Percentiles rank a stretch among this genome's conserved stretches.
Evolutionary conservation across 1,284 basidiomycete genomes (phyloP).

Genomic region (Irpex sp.): DNA sequence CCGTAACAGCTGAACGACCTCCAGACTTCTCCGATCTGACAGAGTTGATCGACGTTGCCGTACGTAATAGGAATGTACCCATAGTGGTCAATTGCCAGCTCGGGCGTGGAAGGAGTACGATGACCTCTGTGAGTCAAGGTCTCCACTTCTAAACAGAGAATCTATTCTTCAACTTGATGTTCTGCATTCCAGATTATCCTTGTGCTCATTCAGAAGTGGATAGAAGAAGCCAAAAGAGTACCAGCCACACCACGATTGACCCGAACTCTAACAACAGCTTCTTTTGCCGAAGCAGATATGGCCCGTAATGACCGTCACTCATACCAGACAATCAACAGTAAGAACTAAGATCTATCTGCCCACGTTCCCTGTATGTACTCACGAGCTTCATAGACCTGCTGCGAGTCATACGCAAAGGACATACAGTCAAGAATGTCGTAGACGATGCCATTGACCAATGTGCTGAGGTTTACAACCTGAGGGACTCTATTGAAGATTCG

Average conservation of each 20-base stretch:
- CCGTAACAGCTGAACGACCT: constrained; percentile 82
- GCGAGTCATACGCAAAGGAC: constrained; percentile 89
- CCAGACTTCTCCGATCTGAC: constrained; percentile 70
- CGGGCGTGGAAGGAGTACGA: constrained; percentile 89
- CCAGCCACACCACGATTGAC: constrained; percentile 30
- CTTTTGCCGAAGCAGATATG: constrained; percentile 27
- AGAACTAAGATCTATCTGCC: constrained; percentile 20
- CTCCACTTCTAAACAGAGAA: not conserved
- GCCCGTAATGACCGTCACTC: constrained; percentile 50
- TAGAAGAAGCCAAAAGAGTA: constrained; percentile 39
- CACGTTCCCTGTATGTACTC: not conserved
- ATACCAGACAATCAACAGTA: constrained; percentile 80
- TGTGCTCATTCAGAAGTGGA: constrained; percentile 85
- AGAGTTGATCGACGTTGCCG: constrained; percentile 80
- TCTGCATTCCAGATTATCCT: constrained; percentile 62
- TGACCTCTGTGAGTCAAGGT: constrained; percentile 65
- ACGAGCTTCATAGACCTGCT: constrained; percentile 63
- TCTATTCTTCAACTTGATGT: not conserved
- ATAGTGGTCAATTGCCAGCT: constrained; percentile 97
- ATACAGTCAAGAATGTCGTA: constrained; percentile 83
- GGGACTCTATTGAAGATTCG: constrained; percentile 87
- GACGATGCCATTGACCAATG: constrained; percentile 93
- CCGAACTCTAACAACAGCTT: constrained; percentile 38
- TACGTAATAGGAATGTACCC: constrained; percentile 72
- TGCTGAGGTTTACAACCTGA: constrained; percentile 78